These are phyloP conservation scores for Tricholoma sp. DNA, from an alignment of 768 basidiomycete species.

Conservation along the genomic window DNA sequence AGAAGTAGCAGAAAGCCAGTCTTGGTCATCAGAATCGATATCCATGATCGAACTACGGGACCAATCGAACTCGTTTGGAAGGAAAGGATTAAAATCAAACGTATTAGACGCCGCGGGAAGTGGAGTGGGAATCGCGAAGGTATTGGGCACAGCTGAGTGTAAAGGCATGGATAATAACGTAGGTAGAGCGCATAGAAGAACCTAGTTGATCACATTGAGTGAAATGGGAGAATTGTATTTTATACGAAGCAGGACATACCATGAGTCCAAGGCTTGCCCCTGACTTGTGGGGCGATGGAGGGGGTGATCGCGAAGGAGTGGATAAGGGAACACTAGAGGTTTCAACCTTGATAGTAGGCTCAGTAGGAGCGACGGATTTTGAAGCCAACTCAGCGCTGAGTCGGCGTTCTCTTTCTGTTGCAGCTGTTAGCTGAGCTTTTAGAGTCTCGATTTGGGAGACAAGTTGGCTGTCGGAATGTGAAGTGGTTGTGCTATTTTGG, in stretches of 20 bases:
- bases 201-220: constrained; percentile 39
- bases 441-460: constrained; percentile 63
- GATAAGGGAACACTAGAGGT: constrained; percentile 47
- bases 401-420: constrained; percentile 62
- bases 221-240: constrained; percentile 1
- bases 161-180: constrained; percentile 65
- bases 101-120: constrained; percentile 37
- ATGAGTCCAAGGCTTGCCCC: constrained; percentile 67
- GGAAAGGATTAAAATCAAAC: constrained; percentile 43
- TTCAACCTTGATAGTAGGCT: constrained; percentile 52
- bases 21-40: constrained; percentile 35
- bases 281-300: constrained; percentile 48
- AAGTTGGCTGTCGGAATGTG: constrained; percentile 33
- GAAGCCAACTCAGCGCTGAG: constrained; percentile 58
- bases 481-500: constrained; percentile 30
- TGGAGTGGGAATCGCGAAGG: constrained; percentile 51
- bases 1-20: constrained; percentile 25
- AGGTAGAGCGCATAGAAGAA: constrained; percentile 73
- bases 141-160: constrained; percentile 48
- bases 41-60: constrained; percentile 42
- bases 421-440: constrained; percentile 56
- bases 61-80: constrained; percentile 56
- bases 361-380: constrained; percentile 24
- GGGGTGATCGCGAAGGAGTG: constrained; percentile 32
- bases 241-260: constrained; percentile 37